Conservation (phyloP, 192 early-diverging fungal species). For the Lobulomyces angularis region DNA sequence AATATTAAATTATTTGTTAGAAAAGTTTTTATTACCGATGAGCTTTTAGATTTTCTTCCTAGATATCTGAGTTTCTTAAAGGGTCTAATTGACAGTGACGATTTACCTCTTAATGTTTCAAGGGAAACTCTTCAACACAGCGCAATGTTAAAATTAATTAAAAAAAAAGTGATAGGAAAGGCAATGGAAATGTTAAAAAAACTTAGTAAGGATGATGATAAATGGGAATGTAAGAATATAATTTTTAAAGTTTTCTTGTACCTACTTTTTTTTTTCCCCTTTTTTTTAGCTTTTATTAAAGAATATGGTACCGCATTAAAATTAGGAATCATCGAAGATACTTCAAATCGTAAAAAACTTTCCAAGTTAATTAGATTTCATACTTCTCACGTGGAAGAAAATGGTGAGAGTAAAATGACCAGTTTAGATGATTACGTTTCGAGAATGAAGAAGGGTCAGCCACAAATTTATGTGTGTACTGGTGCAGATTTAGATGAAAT, state of each 20-base stretch:
- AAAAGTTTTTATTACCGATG: constrained; percentile 94
- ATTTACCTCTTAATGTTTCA: constrained; percentile 95
- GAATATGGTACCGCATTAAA: constrained; percentile 68
- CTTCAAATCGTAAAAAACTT: constrained; percentile 49
- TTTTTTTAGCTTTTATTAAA: constrained; percentile 66
- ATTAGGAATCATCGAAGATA: constrained; percentile 81
- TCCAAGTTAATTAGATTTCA: constrained; percentile 69
- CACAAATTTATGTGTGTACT: constrained; percentile 78
- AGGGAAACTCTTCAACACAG: constrained; percentile 93
- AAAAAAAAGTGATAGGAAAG: constrained; percentile 81
- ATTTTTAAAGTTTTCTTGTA: not conserved
- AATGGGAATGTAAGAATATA: constrained; percentile 18
- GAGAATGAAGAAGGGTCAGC: constrained; percentile 83
- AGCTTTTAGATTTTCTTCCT: constrained; percentile 71
- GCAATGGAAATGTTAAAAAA: constrained; percentile 72
- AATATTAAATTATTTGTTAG: constrained; percentile 91
- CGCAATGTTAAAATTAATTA: constrained; percentile 63
- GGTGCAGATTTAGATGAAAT: constrained; percentile 55
- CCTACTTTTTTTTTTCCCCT: too few species aligned
- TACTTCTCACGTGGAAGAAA: constrained; percentile 35
- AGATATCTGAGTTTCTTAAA: constrained; percentile 85
- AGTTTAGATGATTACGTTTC: constrained; percentile 67
- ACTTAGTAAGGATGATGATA: constrained; percentile 36
- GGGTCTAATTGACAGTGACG: constrained; percentile 91
- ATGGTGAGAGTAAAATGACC: constrained; percentile 30